Evolutionary conservation across 2,329 filamentous ascomycete genomes (phyloP), one percentile per base, ranked within the genome.

Genomic region (Fusarium ramigenum): DNA sequence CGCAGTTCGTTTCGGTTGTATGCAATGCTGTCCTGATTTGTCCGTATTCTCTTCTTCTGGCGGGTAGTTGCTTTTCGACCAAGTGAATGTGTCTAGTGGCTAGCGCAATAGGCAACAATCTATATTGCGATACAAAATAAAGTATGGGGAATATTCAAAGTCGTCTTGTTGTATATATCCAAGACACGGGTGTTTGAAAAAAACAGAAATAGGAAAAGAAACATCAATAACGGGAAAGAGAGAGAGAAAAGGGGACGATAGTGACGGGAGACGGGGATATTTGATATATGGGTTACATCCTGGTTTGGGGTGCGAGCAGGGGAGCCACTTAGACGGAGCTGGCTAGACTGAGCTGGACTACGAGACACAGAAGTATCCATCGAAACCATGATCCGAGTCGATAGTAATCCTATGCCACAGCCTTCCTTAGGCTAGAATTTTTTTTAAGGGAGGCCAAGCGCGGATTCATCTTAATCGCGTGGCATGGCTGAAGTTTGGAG

Each of bases 161-260:
- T 54, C 59, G 34, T 37, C 60, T 67, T 62, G 54, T 47, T 61
- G 46, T 50, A 62, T 37, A 37, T 37, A 67, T 34, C n/a, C 57
- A 49, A 72, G 69, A 59, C 63, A 43, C 60, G 60, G 39, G 39
- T 66, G 25, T 54, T 50, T 60, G 32, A 63, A 62, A 46, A 69
- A 70, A 62, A 69, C 50, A 70, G 46, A 72, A 66, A 64, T 66
- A 70, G 68, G 52, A 60, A 63, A 69, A 63, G 42, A 66, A 72
- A 63, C 46, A 67, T 63, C 64, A 69, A 69, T 73, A 71, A 71
- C 60, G 69, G 69, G 57, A 70, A 70, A 44, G 44, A 72, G 62
- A 77, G 58, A 65, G 58, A 66, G 66, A 75, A 75, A 72, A 70
- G 70, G 68, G 70, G 70, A 72, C 39, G 67, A 58, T 46, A 42